Evolutionary conservation across 139 green algal species (phyloP).

Genomic region (Tetradesmus lagerheimii): DNA sequence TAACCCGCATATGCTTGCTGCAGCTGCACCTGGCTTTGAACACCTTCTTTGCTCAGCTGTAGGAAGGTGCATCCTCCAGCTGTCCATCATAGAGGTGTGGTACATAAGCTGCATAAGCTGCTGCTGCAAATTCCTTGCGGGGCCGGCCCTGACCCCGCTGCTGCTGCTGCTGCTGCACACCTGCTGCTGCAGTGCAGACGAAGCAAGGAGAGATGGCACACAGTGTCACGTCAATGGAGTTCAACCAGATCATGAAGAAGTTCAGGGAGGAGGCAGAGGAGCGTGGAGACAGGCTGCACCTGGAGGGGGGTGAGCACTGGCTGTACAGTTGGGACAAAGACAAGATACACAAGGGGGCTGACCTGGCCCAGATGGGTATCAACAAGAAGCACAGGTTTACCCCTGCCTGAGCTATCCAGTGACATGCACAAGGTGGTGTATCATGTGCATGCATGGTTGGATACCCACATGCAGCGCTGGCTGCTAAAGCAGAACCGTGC

Average conservation of each 20-base stretch:
- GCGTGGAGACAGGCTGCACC: background rate
- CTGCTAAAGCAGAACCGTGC: background rate
- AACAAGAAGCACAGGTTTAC: background rate
- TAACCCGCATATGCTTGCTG: background rate
- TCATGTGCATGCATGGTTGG: slow-evolving; percentile 1
- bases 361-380: background rate
- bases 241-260: background rate
- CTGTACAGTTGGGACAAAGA: slow-evolving; percentile 17
- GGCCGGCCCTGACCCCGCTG: background rate
- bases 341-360: slow-evolving; percentile 9
- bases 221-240: background rate
- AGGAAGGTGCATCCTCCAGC: background rate
- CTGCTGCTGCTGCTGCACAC: background rate
- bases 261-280: background rate
- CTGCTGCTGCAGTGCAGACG: background rate
- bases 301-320: background rate
- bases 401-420: background rate
- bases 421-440: slow-evolving; percentile 27
- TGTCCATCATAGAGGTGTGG: background rate
- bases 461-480: background rate
- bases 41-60: background rate
- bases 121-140: background rate
- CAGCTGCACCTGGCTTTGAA: background rate
- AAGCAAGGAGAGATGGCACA: background rate
- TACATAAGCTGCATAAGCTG: background rate